Base-by-base conservation (phyloP, 148 eudicot genomes). In the Limonium bicolor region DNA sequence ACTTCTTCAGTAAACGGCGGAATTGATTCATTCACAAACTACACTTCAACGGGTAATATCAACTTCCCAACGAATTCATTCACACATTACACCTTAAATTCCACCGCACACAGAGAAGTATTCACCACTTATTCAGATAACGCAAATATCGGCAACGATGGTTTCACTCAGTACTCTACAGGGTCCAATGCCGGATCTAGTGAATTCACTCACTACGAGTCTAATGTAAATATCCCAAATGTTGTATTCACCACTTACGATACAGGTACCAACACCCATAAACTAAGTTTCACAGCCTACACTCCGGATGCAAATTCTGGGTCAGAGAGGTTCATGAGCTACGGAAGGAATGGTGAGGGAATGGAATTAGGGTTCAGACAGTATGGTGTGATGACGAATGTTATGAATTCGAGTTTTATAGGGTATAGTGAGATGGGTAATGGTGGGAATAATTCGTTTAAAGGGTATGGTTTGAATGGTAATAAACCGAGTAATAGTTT, bases 401-500 rank as follows among this genome's bases (percentile, higher is more conserved):
- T 83, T 6, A 44, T 83, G 4, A 86, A 73, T 3, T 77, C 92
- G 3, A 54, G 61, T 0, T 83, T 83, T 48, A 60, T 66, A 2
- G 72, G 80, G 12, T 88, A 88, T 3, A 73, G 82, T 10, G 77
- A 83, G 61, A 6, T 66, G 37, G 94, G 72, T 4, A 83, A 68
- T 39, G 58, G 54, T 0, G 94, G 69, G 0, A 88, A 88, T 34
- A 82, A 88, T 48, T 67, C 84, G 0, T 83, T 88, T 41, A 80
- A 76, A 41, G 54, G 52, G 6, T 88, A 88, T 26, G 35, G 65
- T 5, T 50, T 61, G 0, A 61, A 65, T 22, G 75, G 77, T 8
- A 88, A 88, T 53, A 83, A 80, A 29, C 97, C 97, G 0, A 54
- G 13, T 6, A 88, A 70, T 42, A 69, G 54, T 27, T 88, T 88